These are phyloP conservation scores for Mycena galopus DNA, from an alignment of 768 basidiomycete species.

Conservation along the genomic window DNA sequence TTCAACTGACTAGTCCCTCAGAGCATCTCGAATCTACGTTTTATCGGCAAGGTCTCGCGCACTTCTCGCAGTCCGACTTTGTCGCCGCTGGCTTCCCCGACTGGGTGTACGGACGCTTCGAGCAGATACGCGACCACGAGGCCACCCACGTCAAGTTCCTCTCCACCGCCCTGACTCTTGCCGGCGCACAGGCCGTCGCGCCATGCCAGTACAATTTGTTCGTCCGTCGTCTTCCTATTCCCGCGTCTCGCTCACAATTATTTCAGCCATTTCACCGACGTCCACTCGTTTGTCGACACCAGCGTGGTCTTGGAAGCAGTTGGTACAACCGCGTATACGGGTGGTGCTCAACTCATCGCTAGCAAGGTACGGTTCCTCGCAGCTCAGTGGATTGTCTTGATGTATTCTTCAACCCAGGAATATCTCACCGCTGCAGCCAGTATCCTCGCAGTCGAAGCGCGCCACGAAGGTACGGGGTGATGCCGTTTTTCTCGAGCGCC, in stretches of 20 bases:
- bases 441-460: slow-evolving; percentile 69
- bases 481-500: neutral
- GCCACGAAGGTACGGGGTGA: slow-evolving; percentile 51
- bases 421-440: slow-evolving; percentile 68
- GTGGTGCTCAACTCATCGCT: slow-evolving; percentile 59
- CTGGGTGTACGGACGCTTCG: slow-evolving; percentile 63
- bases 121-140: slow-evolving; percentile 69
- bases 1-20: neutral
- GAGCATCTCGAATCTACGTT: slow-evolving; percentile 61
- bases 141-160: slow-evolving; percentile 58
- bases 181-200: slow-evolving; percentile 47
- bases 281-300: slow-evolving; percentile 57
- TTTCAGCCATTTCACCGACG: slow-evolving; percentile 57
- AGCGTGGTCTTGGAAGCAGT: slow-evolving; percentile 67
- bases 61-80: slow-evolving; percentile 62
- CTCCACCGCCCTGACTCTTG: slow-evolving; percentile 44
- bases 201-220: slow-evolving; percentile 54
- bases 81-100: slow-evolving; percentile 58
- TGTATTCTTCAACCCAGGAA: slow-evolving; percentile 28
- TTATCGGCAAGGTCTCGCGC: slow-evolving; percentile 57
- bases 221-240: neutral
- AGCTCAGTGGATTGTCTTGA: neutral
- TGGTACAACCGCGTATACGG: slow-evolving; percentile 69
- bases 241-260: slow-evolving; percentile 1
- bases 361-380: slow-evolving; percentile 34